Evolutionary conservation across 257 asterid species (phyloP).

Genomic region (Ballota nigra): DNA sequence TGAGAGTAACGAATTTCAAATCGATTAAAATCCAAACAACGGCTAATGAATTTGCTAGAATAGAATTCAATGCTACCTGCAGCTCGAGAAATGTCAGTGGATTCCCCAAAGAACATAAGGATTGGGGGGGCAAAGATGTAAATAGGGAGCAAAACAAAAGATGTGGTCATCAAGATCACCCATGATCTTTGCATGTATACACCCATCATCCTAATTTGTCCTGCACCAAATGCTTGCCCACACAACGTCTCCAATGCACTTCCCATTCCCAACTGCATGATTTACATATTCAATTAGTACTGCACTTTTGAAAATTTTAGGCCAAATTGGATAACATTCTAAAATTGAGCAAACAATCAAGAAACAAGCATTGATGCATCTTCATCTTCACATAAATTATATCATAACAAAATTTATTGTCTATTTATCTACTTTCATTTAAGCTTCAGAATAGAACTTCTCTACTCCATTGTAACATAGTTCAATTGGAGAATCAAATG

Average conservation of each 20-base stretch:
- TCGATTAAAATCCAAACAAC: background rate
- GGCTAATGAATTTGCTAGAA: background rate
- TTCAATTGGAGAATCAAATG: background rate
- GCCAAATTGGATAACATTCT: background rate
- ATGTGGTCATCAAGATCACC: constrained; percentile 59
- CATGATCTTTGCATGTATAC: constrained; percentile 86
- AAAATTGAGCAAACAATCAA: background rate
- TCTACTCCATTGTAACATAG: background rate
- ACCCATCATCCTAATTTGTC: constrained; percentile 71
- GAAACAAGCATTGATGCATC: background rate
- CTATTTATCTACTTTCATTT: background rate
- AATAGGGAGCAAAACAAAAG: constrained; percentile 50
- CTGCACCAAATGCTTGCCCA: constrained; percentile 90
- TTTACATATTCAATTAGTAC: background rate
- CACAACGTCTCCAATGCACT: constrained; percentile 83
- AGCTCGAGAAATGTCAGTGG: constrained; percentile 53
- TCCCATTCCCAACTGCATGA: constrained; percentile 79
- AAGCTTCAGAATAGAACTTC: background rate
- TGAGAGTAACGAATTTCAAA: background rate
- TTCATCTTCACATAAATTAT: background rate
- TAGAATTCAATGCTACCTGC: constrained; percentile 44
- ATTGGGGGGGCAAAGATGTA: constrained; percentile 69
- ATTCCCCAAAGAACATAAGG: constrained; percentile 59
- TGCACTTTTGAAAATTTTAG: background rate
- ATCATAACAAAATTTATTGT: background rate